Percentiles rank a stretch among this genome's conserved stretches.
Evolutionary conservation across 495 filamentous ascomycete species (phyloP).

Genomic region (Apodospora peruviana): DNA sequence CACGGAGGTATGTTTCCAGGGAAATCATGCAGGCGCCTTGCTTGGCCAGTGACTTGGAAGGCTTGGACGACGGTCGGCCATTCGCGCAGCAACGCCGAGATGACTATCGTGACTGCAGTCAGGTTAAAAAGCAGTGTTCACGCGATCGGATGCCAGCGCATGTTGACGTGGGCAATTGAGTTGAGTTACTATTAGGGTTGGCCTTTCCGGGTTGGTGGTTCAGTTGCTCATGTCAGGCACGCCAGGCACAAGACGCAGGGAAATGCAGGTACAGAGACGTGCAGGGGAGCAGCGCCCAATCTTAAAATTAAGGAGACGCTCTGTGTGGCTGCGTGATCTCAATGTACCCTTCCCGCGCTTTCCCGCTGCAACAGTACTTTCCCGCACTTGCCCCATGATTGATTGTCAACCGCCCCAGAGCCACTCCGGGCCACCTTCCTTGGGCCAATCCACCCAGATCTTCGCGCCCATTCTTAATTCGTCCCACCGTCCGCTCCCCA

Average conservation of each 20-base stretch:
- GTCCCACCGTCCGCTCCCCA: constrained; percentile 7
- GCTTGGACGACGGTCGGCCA: neutral
- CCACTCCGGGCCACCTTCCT: neutral
- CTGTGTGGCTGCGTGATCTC: constrained; percentile 6
- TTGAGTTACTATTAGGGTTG: neutral
- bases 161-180: neutral
- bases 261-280: neutral
- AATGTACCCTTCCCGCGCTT: constrained; percentile 13
- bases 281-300: constrained; percentile 2
- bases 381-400: constrained; percentile 1
- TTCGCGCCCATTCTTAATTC: constrained; percentile 14
- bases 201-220: neutral
- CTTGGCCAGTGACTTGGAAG: neutral
- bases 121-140: neutral
- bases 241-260: neutral
- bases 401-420: neutral
- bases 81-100: neutral
- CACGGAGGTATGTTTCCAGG: neutral
- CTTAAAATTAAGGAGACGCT: constrained; percentile 29
- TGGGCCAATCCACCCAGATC: constrained; percentile 1
- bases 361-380: constrained; percentile 12
- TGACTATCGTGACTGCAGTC: no score
- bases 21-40: neutral
- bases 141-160: neutral
- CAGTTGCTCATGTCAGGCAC: neutral